Evolutionary conservation across 306 rosid genomes (phyloP), one percentile per base, ranked within the genome.

Genomic region (Casuarina cunninghamiana): DNA sequence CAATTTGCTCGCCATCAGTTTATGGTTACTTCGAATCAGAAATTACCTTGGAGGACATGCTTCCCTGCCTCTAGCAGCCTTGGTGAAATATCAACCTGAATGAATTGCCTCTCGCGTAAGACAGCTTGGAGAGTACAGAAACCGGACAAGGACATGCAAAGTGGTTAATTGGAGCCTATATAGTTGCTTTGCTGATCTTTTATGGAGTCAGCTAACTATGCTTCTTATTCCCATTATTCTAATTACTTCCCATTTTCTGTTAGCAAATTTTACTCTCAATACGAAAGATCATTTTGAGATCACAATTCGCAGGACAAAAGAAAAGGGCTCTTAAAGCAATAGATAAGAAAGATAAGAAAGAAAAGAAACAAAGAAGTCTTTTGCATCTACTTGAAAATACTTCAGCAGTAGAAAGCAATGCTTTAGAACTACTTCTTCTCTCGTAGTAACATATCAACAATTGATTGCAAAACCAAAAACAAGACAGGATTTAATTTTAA

Each of bases 1-100:
- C 68, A 71, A 17, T 57, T 58, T 19, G 11, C 7, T 39, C 2
- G 26, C 53, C 77, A 77, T 39, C 54, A 21, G 26, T n/a, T 69
- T 10, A 58, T 17, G 8, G 10, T 35, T 53, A 60, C 72, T 41
- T 17, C 43, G 58, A 63, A 77, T 69, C 60, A 78, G 13, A 39
- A 49, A 78, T 74, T 81, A 94, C 98, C 98, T 86, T 94, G 98
- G 83, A 92, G 92, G 7, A 94, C 97, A 74, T 94, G 97, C 87
- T 94, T 94, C 81, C 97, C 97, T 63, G 97, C 95, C 86, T 76
- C 90, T 53, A 94, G 94, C 83, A 94, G 46, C 81, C 79, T 84
- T 55, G 90, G 57, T 48, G 98, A 94, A 75, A 88, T 79, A 32
- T 90, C 97, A 74, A 87, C 97, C 98, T 94, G 84, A 81, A 82